Percentiles rank a stretch among this genome's conserved stretches.
phyloP scores from a whole-genome alignment of 441 rosid genomes.

The Adansonia rubrostipa region DNA sequence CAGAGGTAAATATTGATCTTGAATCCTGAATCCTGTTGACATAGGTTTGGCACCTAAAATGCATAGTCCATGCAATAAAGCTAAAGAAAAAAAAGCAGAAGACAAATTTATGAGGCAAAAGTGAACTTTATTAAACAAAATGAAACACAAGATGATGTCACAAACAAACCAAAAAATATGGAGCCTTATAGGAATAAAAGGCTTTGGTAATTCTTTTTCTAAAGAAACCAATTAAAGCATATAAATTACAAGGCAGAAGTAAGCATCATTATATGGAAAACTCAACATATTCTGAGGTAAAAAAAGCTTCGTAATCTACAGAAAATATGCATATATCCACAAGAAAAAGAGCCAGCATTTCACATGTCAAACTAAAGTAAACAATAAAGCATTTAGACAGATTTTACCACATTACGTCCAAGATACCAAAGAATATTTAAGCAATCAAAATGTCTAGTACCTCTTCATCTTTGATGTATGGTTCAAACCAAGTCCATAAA shows the following conservation, averaged over 20 bases:
- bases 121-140: not conserved
- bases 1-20: not conserved
- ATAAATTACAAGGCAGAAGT: not conserved
- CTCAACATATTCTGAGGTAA: too few relatives aligned
- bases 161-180: not conserved
- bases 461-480: constrained; percentile 91
- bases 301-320: too few relatives aligned
- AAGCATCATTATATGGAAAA: not conserved
- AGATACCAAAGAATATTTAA: not conserved
- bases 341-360: too few relatives aligned
- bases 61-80: not conserved
- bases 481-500: constrained; percentile 95
- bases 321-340: too few relatives aligned
- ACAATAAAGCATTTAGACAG: not conserved
- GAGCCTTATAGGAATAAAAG: not conserved
- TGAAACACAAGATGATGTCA: not conserved
- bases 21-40: not conserved
- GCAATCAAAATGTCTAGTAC: constrained; percentile 39
- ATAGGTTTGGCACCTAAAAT: not conserved
- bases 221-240: not conserved
- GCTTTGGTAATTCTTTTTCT: not conserved
- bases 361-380: too few relatives aligned
- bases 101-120: too few relatives aligned
- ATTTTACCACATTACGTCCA: not conserved
- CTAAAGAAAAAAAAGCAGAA: too few relatives aligned